These are phyloP conservation scores for Colletotrichum acutatum DNA, from an alignment of 2,329 filamentous ascomycete genomes.

Conservation along the genomic window DNA sequence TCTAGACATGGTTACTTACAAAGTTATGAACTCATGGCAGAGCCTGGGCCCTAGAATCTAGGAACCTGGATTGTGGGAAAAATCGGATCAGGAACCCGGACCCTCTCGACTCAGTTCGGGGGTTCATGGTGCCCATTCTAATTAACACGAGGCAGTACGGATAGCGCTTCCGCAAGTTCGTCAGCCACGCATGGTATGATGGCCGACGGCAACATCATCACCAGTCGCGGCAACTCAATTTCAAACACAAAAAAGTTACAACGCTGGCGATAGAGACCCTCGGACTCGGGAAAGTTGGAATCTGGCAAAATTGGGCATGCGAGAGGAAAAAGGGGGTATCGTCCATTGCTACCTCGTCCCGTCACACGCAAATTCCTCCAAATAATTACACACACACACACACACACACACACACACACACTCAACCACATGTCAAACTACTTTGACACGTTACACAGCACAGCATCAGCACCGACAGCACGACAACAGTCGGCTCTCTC, in stretches of 20 bases:
- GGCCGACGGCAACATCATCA: neutral
- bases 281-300: neutral
- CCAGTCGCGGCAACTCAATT: neutral
- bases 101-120: neutral
- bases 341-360: constrained; percentile 36
- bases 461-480: neutral
- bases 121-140: too few relatives aligned
- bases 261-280: neutral
- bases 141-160: too few relatives aligned
- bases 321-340: constrained; percentile 36
- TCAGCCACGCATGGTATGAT: neutral
- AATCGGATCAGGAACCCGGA: neutral
- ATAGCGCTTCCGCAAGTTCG: too few relatives aligned
- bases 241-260: neutral
- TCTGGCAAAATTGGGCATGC: neutral
- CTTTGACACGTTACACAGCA: neutral
- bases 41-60: neutral
- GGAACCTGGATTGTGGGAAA: neutral
- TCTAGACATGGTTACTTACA: neutral
- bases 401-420: too few relatives aligned
- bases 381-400: constrained; percentile 25
- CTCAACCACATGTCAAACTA: neutral
- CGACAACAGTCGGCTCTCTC: neutral
- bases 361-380: constrained; percentile 23
- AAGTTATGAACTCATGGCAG: too few relatives aligned